phyloP scores from a whole-genome alignment of 2,329 filamentous ascomycete genomes.

The Diaporthe citri region DNA sequence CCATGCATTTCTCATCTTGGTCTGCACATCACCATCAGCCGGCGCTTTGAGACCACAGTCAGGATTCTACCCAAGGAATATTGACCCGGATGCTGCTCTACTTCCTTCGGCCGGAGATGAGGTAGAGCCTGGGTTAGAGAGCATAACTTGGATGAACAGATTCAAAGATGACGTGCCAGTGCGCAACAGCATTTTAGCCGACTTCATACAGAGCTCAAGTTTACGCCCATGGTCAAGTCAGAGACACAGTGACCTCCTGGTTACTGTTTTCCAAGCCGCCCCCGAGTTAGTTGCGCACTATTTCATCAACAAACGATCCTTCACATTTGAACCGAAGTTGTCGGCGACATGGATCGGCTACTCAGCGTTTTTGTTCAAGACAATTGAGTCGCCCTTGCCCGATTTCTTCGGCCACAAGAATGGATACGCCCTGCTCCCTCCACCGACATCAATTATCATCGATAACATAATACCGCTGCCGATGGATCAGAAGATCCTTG shows the following conservation, averaged over 20 bases:
- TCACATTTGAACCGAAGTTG: constrained; percentile 90
- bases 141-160: constrained; percentile 76
- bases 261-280: constrained; percentile 82
- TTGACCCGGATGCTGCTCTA: constrained; percentile 68
- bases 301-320: constrained; percentile 82
- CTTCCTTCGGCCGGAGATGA: constrained; percentile 54
- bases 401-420: constrained; percentile 76
- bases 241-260: constrained; percentile 83
- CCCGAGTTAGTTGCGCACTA: constrained; percentile 92
- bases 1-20: constrained; percentile 80
- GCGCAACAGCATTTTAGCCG: constrained; percentile 82
- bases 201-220: constrained; percentile 80
- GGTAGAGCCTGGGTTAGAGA: constrained; percentile 76
- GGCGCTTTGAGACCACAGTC: constrained; percentile 82
- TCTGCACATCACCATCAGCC: constrained; percentile 79
- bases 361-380: constrained; percentile 87
- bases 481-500: constrained; percentile 82
- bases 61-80: constrained; percentile 85
- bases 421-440: constrained; percentile 75
- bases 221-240: constrained; percentile 86
- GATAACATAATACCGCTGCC: constrained; percentile 90
- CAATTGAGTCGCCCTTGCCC: constrained; percentile 81
- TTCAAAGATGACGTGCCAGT: constrained; percentile 77
- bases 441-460: constrained; percentile 82
- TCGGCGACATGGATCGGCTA: constrained; percentile 97